Conservation (phyloP, 176 grass and related monocot genomes). For the Musa itinerans region DNA sequence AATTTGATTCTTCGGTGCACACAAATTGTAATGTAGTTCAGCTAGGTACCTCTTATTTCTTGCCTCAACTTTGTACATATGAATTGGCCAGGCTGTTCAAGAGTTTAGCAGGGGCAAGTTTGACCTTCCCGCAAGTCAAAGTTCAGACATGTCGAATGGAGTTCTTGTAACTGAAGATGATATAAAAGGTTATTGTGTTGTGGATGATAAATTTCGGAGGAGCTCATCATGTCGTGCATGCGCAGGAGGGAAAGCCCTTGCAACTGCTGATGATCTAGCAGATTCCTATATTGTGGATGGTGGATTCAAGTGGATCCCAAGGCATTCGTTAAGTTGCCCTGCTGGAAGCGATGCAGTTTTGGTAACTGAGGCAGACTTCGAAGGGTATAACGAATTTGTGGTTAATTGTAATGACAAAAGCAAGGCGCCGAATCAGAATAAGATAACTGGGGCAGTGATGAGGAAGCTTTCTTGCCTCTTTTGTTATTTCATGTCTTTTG, state of each 20-base stretch:
- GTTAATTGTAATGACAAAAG: slow-evolving; percentile 19
- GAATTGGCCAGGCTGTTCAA: slow-evolving; percentile 55
- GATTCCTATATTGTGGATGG: too few species aligned
- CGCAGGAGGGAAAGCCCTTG: too few species aligned
- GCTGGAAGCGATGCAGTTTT: slow-evolving; percentile 21
- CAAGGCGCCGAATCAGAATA: slow-evolving; percentile 18
- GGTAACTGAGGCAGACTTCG: slow-evolving; percentile 76
- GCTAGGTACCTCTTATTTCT: background rate
- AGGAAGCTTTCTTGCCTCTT: slow-evolving; percentile 71
- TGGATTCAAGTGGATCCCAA: background rate
- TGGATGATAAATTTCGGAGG: background rate
- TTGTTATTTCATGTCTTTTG: slow-evolving; percentile 49
- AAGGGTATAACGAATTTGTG: slow-evolving; percentile 54
- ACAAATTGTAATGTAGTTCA: background rate
- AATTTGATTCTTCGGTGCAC: background rate
- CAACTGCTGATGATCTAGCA: too few species aligned
- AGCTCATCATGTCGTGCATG: background rate
- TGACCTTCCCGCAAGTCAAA: slow-evolving; percentile 27
- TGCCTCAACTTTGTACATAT: background rate
- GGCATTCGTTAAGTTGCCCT: background rate
- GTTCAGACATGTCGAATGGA: slow-evolving; percentile 14
- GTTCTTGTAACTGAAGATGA: background rate
- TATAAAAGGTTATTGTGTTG: background rate
- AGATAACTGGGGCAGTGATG: slow-evolving; percentile 37
- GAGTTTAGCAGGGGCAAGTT: slow-evolving; percentile 38